Evolutionary conservation across 1,284 basidiomycete genomes (phyloP).

Genomic region (Limonomyces culmigenus): DNA sequence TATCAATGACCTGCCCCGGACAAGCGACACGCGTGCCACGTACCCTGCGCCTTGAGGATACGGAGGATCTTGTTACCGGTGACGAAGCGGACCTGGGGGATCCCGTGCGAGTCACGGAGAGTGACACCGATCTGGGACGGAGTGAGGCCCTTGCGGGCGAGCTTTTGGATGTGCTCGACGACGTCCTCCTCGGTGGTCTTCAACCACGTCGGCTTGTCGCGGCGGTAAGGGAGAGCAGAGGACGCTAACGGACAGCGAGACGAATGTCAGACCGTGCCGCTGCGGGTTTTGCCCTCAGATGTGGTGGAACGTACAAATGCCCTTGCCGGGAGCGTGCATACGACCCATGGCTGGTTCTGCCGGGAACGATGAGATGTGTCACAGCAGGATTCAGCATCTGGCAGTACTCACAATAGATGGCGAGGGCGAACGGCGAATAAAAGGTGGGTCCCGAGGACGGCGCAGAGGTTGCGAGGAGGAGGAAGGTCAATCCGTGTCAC

Average conservation of each 20-base stretch:
- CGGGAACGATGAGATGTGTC: too few species aligned
- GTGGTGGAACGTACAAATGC: constrained; percentile 62
- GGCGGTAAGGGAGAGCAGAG: constrained; percentile 95
- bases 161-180: constrained; percentile 91
- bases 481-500: too few species aligned
- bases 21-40: constrained; percentile 13
- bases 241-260: constrained; percentile 35
- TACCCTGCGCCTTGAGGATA: constrained; percentile 92
- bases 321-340: constrained; percentile 98
- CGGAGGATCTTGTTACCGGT: constrained; percentile 99
- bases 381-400: too few species aligned
- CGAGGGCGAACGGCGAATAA: too few species aligned
- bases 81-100: constrained; percentile 94
- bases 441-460: too few species aligned
- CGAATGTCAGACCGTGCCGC: neutral
- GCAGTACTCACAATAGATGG: too few species aligned
- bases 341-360: constrained; percentile 66
- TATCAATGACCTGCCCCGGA: constrained; percentile 1
- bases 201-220: constrained; percentile 90
- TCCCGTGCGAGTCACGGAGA: constrained; percentile 95
- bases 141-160: constrained; percentile 94
- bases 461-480: too few species aligned
- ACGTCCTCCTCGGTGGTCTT: constrained; percentile 95
- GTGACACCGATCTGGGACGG: constrained; percentile 97
- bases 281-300: neutral